Conservation (phyloP, 371 early-diverging fungal genomes). For the Syncephalastrum racemosum region DNA sequence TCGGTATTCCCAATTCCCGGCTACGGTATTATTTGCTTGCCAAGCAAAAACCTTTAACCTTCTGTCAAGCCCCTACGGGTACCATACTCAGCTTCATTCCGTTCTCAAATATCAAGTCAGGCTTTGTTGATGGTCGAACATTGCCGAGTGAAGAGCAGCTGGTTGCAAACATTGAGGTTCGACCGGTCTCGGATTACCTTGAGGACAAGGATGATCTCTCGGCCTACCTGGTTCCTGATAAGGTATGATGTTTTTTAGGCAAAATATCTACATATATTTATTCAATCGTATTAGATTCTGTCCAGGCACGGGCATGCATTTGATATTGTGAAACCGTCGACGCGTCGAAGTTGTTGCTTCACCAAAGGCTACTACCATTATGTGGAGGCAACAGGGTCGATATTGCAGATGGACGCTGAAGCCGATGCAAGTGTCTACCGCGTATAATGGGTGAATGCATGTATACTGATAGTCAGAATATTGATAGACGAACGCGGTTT, state of each 20-base stretch:
- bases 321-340: constrained; percentile 73
- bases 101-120: constrained; percentile 31
- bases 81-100: constrained; percentile 56
- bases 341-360: constrained; percentile 76
- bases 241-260: constrained; percentile 22
- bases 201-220: constrained; percentile 17
- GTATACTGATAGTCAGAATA: neutral
- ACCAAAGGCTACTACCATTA: constrained; percentile 83
- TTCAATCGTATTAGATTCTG: constrained; percentile 40
- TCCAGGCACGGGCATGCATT: constrained; percentile 63
- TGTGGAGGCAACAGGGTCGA: constrained; percentile 78
- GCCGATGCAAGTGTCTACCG: constrained; percentile 41
- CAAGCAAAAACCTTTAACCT: constrained; percentile 38
- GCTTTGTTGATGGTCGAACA: constrained; percentile 30
- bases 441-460: neutral
- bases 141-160: constrained; percentile 26
- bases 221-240: constrained; percentile 39
- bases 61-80: constrained; percentile 42
- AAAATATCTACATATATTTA: neutral
- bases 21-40: constrained; percentile 68
- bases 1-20: constrained; percentile 71
- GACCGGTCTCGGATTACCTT: constrained; percentile 36
- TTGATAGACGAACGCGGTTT: constrained; percentile 24
- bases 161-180: constrained; percentile 25
- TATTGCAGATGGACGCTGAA: constrained; percentile 58